phyloP scores from a whole-genome alignment of 2,329 filamentous ascomycete species.

The Trichoderma aggressivum region DNA sequence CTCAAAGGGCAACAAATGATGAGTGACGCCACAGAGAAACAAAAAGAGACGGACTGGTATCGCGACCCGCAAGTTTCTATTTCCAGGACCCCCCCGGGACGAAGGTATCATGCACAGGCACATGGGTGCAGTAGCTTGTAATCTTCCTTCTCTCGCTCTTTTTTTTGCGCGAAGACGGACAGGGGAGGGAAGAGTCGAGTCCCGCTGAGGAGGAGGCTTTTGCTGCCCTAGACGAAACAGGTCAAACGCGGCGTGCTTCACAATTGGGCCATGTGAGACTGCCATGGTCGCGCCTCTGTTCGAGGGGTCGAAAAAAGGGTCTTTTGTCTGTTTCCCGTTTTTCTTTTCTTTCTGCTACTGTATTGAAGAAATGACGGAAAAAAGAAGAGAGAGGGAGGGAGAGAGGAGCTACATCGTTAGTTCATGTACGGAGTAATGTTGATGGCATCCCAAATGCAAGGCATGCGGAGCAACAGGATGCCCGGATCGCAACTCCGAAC shows the following conservation, averaged over 20 bases:
- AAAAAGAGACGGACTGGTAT: background rate
- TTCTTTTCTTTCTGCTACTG: background rate
- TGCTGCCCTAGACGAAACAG: background rate
- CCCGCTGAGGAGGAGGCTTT: background rate
- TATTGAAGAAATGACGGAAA: background rate
- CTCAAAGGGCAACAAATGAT: constrained; percentile 2
- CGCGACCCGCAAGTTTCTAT: constrained; percentile 9
- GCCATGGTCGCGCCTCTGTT: constrained; percentile 11
- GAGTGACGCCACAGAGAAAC: background rate
- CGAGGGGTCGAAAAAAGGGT: background rate
- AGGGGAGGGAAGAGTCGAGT: background rate
- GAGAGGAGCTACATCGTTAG: background rate
- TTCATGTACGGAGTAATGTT: background rate
- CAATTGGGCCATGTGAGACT: constrained; percentile 13
- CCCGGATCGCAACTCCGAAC: background rate
- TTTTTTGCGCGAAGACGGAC: background rate
- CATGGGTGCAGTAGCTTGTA: background rate
- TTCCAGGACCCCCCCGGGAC: background rate
- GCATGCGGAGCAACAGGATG: background rate
- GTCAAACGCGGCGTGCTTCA: constrained; percentile 14
- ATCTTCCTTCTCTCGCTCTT: background rate
- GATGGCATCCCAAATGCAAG: background rate
- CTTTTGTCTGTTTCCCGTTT: background rate
- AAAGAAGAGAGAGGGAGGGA: background rate
- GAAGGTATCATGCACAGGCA: background rate